Evolutionary conservation across 305 asterid genomes (phyloP), one percentile per base, ranked within the genome.

Genomic region (Nicotiana rustica): DNA sequence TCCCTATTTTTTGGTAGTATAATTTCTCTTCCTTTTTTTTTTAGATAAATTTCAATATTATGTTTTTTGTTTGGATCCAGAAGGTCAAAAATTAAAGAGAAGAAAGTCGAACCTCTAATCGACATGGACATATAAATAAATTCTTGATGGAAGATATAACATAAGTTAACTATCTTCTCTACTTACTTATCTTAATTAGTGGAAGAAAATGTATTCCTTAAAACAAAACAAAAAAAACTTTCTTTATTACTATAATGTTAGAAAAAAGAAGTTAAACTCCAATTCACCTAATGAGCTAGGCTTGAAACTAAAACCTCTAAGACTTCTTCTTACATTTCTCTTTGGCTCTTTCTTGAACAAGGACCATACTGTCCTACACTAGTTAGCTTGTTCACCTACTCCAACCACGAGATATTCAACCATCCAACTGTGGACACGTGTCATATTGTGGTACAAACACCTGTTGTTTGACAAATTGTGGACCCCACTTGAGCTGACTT

Each of bases 401-500:
- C 83, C 41, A 81, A 67, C 82, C 29, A 79, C n/a, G 78, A 67
- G 64, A 76, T 84, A 55, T 68, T 64, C 33, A 70, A 21, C 15
- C 41, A 75, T 1, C 57, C 25, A 73, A 9, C 10, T 31, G 5
- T 82, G 8, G 88, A 87, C 92, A 90, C 75, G 88, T 92, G 96
- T 86, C 89, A 17, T 36, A 0, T 29, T 55, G 4, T 49, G 18
- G 77, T 86, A 84, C 70, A 21, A 66, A 85, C 93, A 89, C 85
- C 81, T 86, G 88, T 83, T 78, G 18, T 41, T 10, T 78, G 35
- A 70, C 56, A 77, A 62, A 8, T 44, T 49, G 61, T 67, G 73
- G 47, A 13, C 38, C 76, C 86, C 62, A 44, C 29, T 49, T 57
- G 6, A 55, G 89, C 82, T 88, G 91, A 87, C 85, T 56, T 86